Percentiles rank a stretch among this genome's conserved stretches.
Evolutionary conservation across 352 stramenopile genomes (phyloP).

Genomic region (Globisporangium emineosum): DNA sequence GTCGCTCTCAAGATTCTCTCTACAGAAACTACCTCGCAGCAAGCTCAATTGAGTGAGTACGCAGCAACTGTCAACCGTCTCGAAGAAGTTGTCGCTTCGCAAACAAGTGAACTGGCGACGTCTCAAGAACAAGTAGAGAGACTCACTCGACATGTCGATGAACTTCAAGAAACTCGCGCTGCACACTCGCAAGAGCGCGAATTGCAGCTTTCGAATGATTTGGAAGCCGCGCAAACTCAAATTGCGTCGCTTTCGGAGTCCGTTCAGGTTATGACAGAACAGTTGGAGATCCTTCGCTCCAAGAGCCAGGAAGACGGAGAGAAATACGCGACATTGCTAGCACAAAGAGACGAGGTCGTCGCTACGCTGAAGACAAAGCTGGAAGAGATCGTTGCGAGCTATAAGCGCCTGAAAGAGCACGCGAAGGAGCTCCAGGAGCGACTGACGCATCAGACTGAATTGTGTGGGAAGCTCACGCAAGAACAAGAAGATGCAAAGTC

Average conservation of each 20-base stretch:
- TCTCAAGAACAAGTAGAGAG: background rate
- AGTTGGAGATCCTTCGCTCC: slow-evolving; percentile 18
- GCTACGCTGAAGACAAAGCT: slow-evolving; percentile 52
- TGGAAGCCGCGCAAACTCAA: slow-evolving; percentile 23
- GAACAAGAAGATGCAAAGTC: slow-evolving; percentile 24
- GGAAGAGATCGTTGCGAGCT: slow-evolving; percentile 58
- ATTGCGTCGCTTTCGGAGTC: slow-evolving; percentile 22
- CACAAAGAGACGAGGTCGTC: slow-evolving; percentile 47
- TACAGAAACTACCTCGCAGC: background rate
- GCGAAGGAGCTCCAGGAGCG: slow-evolving; percentile 44
- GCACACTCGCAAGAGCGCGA: slow-evolving; percentile 21
- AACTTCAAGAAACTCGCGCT: slow-evolving; percentile 14
- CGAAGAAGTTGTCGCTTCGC: background rate
- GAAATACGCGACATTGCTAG: slow-evolving; percentile 2
- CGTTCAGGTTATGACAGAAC: slow-evolving; percentile 8
- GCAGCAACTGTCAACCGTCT: background rate
- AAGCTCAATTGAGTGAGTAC: background rate
- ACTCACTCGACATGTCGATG: slow-evolving; percentile 2
- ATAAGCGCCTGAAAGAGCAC: slow-evolving; percentile 54
- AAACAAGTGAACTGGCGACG: background rate
- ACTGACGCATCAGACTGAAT: slow-evolving; percentile 25
- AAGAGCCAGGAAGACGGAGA: slow-evolving; percentile 5
- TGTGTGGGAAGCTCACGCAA: slow-evolving; percentile 17
- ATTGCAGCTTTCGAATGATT: slow-evolving; percentile 15
- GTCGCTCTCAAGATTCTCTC: background rate